A percentile compares a stretch with the other conserved stretches of the same genome.
These are phyloP conservation scores for Auricularia sp. DNA, from an alignment of 768 basidiomycete genomes.

Conservation along the genomic window DNA sequence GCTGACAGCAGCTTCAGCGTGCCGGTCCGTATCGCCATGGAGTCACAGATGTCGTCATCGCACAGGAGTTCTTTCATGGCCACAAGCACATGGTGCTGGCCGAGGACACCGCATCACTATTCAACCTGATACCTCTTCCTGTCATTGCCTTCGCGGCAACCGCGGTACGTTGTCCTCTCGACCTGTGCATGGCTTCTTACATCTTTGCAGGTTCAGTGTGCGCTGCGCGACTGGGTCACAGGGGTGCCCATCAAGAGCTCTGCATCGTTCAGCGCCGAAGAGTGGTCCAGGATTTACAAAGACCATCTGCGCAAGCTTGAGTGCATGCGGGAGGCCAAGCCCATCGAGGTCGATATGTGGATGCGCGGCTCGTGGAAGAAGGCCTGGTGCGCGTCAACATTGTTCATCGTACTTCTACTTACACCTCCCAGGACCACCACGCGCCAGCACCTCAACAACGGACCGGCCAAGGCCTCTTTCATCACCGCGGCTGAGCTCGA, in stretches of 20 bases:
- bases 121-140: background rate
- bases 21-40: background rate
- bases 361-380: background rate
- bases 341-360: background rate
- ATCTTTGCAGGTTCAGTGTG: background rate
- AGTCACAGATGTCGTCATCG: background rate
- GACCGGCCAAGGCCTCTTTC: background rate
- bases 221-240: background rate
- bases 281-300: background rate
- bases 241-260: background rate
- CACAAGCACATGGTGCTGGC: background rate
- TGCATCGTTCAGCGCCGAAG: background rate
- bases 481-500: background rate
- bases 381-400: background rate
- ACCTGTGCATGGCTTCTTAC: too few relatives aligned
- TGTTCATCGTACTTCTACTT: background rate
- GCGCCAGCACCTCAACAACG: background rate
- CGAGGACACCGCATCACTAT: background rate
- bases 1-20: background rate
- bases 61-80: background rate
- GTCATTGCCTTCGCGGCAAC: background rate
- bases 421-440: background rate
- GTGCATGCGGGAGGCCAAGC: background rate
- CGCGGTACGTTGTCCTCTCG: background rate
- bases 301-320: background rate